Evolutionary conservation across 768 basidiomycete genomes (phyloP), one percentile per base, ranked within the genome.

Genomic region (Exidia glandulosa): DNA sequence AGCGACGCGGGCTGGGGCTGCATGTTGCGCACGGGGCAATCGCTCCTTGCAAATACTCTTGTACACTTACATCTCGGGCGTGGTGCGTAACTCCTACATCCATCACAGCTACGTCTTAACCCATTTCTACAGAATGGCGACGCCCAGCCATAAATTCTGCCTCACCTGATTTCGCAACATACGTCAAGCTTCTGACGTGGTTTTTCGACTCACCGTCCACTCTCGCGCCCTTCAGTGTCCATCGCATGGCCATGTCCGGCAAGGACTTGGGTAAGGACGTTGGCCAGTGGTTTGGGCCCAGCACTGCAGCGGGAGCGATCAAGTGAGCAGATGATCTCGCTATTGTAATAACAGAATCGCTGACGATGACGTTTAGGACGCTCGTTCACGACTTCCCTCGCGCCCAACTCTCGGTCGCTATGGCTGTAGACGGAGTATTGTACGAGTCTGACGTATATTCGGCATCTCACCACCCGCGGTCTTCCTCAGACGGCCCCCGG

Each of bases 211-310:
- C 87, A 2, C 94, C 94, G 0, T 79, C 85, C 0, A 83, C 89
- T 0, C 76, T 86, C 32, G 85, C 87, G 19, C 95, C 95, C 0
- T 99, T 99, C 70, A 89, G 90, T 64, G 90, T 99, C 6, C 95
- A 99, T 72, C 82, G 92, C 54, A 96, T 99, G 88, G 94, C 94
- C 0, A 76, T 94, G 25, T 88, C 94, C 0, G 95, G 95, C 0
- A 94, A 97, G 68, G 88, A 94, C 65, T 80, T 97, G 1, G 95
- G 95, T 13, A 97, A 90, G 62, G 90, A 93, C 64, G 88, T 97
- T 0, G 95, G 95, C 1, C 88, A 93, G 71, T 98, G 95, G 95
- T 98, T 98, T 67, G 95, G 95, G 0, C 95, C 95, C 0, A 94
- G 90, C 68, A 93, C 90, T 0, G 96, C 95, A n/a, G 94, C 94